phyloP scores from a whole-genome alignment of 1,284 basidiomycete species.

The Apiotrichum laibachii region DNA sequence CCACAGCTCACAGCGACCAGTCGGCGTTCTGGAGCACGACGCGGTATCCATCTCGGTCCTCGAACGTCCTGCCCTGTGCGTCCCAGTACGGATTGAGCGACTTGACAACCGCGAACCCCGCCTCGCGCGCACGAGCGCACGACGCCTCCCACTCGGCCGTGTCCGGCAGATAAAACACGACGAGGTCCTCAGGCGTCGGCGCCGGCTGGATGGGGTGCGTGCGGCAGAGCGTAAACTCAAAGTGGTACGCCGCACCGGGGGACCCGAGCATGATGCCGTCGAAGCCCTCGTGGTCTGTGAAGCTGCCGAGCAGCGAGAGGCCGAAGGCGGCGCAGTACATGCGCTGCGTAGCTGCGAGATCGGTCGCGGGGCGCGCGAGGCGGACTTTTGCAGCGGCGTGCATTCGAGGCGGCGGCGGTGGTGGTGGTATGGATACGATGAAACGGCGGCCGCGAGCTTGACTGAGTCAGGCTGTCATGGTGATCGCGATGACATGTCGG shows the following conservation, averaged over 20 bases:
- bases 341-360: constrained; percentile 1
- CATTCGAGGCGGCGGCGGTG: no score
- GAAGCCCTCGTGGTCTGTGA: constrained; percentile 7
- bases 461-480: no score
- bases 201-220: constrained; percentile 2
- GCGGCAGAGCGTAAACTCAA: constrained; percentile 8
- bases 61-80: constrained; percentile 6
- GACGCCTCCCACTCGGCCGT: constrained; percentile 3
- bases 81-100: constrained; percentile 17
- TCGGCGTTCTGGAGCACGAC: constrained; percentile 8
- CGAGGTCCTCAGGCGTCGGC: constrained; percentile 14
- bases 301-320: constrained; percentile 1
- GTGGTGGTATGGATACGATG: no score
- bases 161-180: constrained; percentile 16
- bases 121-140: neutral
- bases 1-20: constrained; percentile 2
- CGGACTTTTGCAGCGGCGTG: constrained; percentile 6
- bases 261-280: constrained; percentile 17
- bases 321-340: constrained; percentile 5
- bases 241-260: constrained; percentile 8
- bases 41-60: constrained; percentile 16
- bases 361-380: constrained; percentile 12
- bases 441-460: no score
- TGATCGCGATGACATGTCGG: no score
- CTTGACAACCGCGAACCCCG: constrained; percentile 4